These are phyloP conservation scores for Fusarium camptoceras DNA, from an alignment of 2,329 filamentous ascomycete genomes.

Conservation along the genomic window DNA sequence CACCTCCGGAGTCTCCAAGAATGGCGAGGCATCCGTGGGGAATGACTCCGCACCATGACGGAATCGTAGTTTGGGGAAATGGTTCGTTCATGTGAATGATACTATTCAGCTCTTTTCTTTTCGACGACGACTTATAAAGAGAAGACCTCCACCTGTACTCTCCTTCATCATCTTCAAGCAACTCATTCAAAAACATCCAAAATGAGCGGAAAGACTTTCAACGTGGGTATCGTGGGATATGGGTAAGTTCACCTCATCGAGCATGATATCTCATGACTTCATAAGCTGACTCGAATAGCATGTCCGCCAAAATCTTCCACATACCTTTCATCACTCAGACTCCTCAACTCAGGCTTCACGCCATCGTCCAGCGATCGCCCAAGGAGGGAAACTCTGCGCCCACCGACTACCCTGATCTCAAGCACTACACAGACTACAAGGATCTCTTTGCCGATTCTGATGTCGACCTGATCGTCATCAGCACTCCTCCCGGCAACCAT, in stretches of 20 bases:
- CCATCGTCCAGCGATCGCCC: slow-evolving; percentile 80
- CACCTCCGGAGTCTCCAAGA: slow-evolving; percentile 16
- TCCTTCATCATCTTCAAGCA: background rate
- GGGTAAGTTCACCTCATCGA: slow-evolving; percentile 53
- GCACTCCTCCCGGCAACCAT: slow-evolving; percentile 78
- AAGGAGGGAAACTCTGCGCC: slow-evolving; percentile 73
- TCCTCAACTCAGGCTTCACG: slow-evolving; percentile 74
- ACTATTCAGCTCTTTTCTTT: slow-evolving; percentile 1
- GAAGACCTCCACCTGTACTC: background rate
- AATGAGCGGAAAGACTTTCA: slow-evolving; percentile 57
- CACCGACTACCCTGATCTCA: slow-evolving; percentile 73
- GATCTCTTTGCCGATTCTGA: slow-evolving; percentile 73
- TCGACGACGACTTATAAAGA: slow-evolving; percentile 12
- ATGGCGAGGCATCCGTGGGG: slow-evolving; percentile 41
- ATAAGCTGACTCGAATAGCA: slow-evolving; percentile 51
- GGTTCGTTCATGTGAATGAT: slow-evolving; percentile 4
- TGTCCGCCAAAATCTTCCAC: slow-evolving; percentile 83
- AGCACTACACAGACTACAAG: slow-evolving; percentile 72
- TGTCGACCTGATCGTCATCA: slow-evolving; percentile 77
- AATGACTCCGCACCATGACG: slow-evolving; percentile 42
- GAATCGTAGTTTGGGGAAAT: slow-evolving; percentile 35
- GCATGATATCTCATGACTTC: slow-evolving; percentile 15
- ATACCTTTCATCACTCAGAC: slow-evolving; percentile 80
- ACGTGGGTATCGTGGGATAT: slow-evolving; percentile 64
- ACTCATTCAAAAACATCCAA: background rate